Conservation (phyloP, 768 basidiomycete genomes). For the Hirschioporus abietinus region DNA sequence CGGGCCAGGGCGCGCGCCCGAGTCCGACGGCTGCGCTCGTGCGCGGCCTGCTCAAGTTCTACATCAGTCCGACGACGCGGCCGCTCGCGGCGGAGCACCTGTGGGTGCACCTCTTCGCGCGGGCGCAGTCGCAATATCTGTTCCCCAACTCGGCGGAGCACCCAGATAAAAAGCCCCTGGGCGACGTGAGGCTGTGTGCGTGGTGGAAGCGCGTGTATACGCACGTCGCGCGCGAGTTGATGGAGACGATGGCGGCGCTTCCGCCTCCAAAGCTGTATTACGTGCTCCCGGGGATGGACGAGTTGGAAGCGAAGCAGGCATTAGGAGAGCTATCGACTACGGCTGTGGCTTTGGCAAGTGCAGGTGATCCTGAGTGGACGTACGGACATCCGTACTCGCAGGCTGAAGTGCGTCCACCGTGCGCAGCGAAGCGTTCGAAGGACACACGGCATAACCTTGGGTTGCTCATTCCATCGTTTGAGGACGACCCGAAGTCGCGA, state of each 20-base stretch:
- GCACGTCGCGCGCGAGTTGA: conserved; percentile 43
- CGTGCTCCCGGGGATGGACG: conserved; percentile 63
- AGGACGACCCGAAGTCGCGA: conserved; percentile 95
- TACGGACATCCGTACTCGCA: conserved; percentile 78
- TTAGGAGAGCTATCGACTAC: conserved; percentile 38
- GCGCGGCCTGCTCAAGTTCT: conserved; percentile 56
- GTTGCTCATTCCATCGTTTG: conserved; percentile 79
- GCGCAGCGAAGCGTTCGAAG: conserved; percentile 42
- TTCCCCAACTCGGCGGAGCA: conserved; percentile 84
- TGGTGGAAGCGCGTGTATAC: conserved; percentile 89
- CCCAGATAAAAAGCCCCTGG: conserved; percentile 63
- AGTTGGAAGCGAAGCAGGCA: conserved; percentile 59
- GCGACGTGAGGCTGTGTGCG: conserved; percentile 73
- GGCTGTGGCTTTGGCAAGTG: conserved; percentile 14
- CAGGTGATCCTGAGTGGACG: conserved; percentile 38
- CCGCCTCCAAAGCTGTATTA: conserved; percentile 42
- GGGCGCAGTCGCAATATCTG: conserved; percentile 87
- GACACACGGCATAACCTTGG: conserved; percentile 47
- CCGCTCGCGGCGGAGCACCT: conserved; percentile 52
- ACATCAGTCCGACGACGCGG: conserved; percentile 56
- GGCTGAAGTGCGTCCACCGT: conserved; percentile 35
- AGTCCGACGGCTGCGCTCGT: conserved; percentile 71
- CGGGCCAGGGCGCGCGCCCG: conserved; percentile 63
- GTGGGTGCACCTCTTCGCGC: conserved; percentile 86
- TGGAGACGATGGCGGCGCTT: conserved; percentile 22